These are phyloP conservation scores for Sophora flavescens DNA, from an alignment of 306 rosid genomes.

Conservation along the genomic window DNA sequence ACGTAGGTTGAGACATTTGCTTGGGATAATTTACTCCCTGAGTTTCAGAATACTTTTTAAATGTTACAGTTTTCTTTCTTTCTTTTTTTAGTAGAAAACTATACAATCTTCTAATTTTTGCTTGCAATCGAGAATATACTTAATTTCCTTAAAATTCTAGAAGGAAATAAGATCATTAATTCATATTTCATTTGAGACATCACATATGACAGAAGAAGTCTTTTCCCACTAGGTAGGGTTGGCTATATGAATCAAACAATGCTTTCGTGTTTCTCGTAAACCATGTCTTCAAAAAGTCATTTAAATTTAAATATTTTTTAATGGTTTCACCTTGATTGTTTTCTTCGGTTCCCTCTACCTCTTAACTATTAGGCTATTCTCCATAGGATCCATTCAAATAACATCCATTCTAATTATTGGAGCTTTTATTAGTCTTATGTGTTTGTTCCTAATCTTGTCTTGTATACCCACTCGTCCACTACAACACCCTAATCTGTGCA, in stretches of 20 bases:
- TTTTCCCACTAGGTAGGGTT: no score
- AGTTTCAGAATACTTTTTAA: background rate
- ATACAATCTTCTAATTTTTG: slow-evolving; percentile 6
- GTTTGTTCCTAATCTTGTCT: background rate
- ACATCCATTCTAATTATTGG: background rate
- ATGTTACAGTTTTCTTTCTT: background rate
- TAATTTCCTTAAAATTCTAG: background rate
- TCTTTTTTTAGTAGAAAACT: background rate
- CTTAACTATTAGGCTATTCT: background rate
- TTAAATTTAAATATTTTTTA: no score
- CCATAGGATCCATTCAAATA: background rate
- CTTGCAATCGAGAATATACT: slow-evolving; percentile 7
- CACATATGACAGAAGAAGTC: background rate
- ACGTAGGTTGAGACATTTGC: slow-evolving; percentile 12
- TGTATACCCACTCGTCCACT: background rate
- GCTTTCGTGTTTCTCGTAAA: background rate
- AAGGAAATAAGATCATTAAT: background rate
- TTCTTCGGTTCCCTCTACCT: background rate
- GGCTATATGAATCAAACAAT: background rate
- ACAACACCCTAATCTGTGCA: background rate
- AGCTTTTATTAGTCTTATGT: no score
- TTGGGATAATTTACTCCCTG: background rate
- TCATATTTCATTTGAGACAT: slow-evolving; percentile 10
- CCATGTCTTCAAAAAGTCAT: background rate
- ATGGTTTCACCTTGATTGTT: no score